Evolutionary conservation across 2,329 filamentous ascomycete genomes (phyloP), one percentile per base, ranked within the genome.

Genomic region (Penicillium janthinellum): DNA sequence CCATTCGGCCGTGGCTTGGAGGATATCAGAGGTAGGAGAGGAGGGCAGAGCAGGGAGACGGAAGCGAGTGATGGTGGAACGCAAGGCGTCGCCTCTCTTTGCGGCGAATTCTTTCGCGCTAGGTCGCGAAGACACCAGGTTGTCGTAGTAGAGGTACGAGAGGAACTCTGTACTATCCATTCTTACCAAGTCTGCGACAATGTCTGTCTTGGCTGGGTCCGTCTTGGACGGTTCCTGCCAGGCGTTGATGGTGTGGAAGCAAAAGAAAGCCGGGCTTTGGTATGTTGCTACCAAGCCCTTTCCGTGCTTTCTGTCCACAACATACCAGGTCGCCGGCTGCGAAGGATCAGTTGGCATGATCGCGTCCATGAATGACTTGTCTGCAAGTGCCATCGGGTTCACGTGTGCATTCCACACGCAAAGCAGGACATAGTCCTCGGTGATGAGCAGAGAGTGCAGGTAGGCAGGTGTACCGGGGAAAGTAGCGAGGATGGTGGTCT

Each of bases 391-490:
- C 22, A 41, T 49, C 5, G 61, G 72, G 68, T 91, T 93, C 8
- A 85, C 77, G 39, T 88, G 86, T 0, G 88, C 82, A 15, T 86
- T 86, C 67, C 90, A 92, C 1, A 95, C 77, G 69, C 89, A 92
- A 4, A 96, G 78, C 0, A 95, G 77, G 1, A 93, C 85, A 68
- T 88, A 90, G 66, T 87, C 85, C 15, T 85, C 77, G 0, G 90
- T 89, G 28, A 96, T 75, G 68, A 92, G 91, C 67, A 94, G 83
- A 8, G 90, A 94, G 76, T 96, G 92, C n/a, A 96, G 85, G 68
- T 95, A 96, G 0, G 90, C 88, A 0, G 89, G 72, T 3, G 80
- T 77, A 4, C 76, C 73, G 0, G 76, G 74, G 60, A 95, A 84
- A 0, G 84, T 87, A 3, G 90, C 90, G 0, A 96, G 82, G 17